Conservation (phyloP, 768 basidiomycete genomes). For the Trametes elegans region DNA sequence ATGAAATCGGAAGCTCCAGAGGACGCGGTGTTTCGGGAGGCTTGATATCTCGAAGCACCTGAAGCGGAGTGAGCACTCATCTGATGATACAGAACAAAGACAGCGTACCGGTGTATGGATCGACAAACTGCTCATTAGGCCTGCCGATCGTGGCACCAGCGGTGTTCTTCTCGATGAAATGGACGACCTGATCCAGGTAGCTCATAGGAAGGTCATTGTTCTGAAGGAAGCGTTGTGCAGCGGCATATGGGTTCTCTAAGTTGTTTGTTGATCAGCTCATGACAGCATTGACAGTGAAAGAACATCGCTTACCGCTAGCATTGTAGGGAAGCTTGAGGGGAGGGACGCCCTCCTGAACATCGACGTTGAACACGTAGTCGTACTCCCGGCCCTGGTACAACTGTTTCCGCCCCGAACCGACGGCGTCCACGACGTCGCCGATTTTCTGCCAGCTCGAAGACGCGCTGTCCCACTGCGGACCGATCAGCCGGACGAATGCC, state of each 20-base stretch:
- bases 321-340: constrained; percentile 95
- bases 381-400: constrained; percentile 94
- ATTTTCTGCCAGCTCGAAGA: constrained; percentile 83
- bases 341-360: constrained; percentile 89
- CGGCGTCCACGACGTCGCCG: constrained; percentile 94
- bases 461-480: constrained; percentile 72
- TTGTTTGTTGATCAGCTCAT: too few relatives aligned
- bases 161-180: constrained; percentile 93
- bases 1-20: constrained; percentile 21
- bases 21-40: constrained; percentile 18
- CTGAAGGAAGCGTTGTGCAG: constrained; percentile 86
- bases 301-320: constrained; percentile 72
- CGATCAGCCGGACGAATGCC: not conserved
- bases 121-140: constrained; percentile 59
- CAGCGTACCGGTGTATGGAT: constrained; percentile 82
- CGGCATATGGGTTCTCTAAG: constrained; percentile 85
- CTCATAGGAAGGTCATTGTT: constrained; percentile 77
- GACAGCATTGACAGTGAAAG: too few relatives aligned
- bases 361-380: constrained; percentile 99
- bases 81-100: not conserved
- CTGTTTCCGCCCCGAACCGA: constrained; percentile 86
- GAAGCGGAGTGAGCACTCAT: not conserved
- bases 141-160: constrained; percentile 69
- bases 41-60: constrained; percentile 36
- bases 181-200: constrained; percentile 88